These are phyloP conservation scores for Mycena chlorophos DNA, from an alignment of 768 basidiomycete species.

Conservation along the genomic window DNA sequence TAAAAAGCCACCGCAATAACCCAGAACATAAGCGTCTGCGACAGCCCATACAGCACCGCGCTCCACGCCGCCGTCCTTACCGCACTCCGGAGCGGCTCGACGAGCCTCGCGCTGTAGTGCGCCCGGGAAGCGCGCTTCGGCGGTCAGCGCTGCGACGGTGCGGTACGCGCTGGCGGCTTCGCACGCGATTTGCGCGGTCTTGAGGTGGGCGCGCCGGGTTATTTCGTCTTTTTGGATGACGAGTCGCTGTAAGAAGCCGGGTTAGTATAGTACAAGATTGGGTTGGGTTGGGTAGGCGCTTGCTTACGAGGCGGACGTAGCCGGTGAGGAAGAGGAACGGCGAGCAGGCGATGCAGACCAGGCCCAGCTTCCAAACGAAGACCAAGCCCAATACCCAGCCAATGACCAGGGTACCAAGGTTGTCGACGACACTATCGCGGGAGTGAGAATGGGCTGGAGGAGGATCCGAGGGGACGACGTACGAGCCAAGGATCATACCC, in stretches of 20 bases:
- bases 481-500: slow-evolving; percentile 83
- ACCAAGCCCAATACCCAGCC: slow-evolving; percentile 79
- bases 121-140: slow-evolving; percentile 76
- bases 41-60: slow-evolving; percentile 66
- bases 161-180: slow-evolving; percentile 88
- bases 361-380: slow-evolving; percentile 76
- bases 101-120: slow-evolving; percentile 68
- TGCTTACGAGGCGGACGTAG: slow-evolving; percentile 78
- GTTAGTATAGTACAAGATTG: background rate
- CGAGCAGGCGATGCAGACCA: slow-evolving; percentile 79
- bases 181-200: slow-evolving; percentile 84
- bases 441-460: background rate
- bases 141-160: slow-evolving; percentile 85
- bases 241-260: slow-evolving; percentile 52
- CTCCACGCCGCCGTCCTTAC: slow-evolving; percentile 62
- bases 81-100: slow-evolving; percentile 63
- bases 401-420: slow-evolving; percentile 60
- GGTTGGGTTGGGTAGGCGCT: background rate
- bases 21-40: slow-evolving; percentile 73
- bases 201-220: slow-evolving; percentile 76
- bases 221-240: slow-evolving; percentile 84
- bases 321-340: slow-evolving; percentile 71
- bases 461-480: slow-evolving; percentile 33
- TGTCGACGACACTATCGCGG: slow-evolving; percentile 68
- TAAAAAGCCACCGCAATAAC: slow-evolving; percentile 84